These are phyloP conservation scores for Blastobotrys malaysiensis DNA, from an alignment of 1,139 yeast genomes.

Conservation along the genomic window DNA sequence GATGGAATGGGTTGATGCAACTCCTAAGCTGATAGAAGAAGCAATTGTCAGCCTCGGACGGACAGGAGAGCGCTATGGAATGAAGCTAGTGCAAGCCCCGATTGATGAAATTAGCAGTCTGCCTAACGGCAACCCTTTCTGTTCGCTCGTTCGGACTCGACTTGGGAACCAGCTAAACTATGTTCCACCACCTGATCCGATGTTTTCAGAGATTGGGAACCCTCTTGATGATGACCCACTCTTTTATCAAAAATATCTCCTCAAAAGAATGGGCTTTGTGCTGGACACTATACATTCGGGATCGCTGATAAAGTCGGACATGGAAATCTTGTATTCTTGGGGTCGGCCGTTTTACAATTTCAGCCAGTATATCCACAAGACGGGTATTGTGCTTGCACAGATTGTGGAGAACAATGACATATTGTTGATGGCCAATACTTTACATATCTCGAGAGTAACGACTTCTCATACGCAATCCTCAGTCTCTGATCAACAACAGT, in stretches of 20 bases:
- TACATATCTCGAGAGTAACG: conserved; percentile 30
- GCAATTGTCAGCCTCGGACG: conserved; percentile 77
- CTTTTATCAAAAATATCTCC: conserved; percentile 56
- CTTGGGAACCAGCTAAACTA: background rate
- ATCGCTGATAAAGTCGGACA: conserved; percentile 28
- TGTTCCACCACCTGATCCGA: conserved; percentile 2
- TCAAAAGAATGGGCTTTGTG: conserved; percentile 66
- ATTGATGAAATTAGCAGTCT: conserved; percentile 80
- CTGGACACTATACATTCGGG: conserved; percentile 67
- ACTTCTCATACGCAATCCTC: background rate
- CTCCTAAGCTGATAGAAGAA: conserved; percentile 86
- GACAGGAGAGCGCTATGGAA: conserved; percentile 78
- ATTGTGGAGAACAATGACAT: conserved; percentile 75
- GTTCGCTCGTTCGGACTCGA: conserved; percentile 61
- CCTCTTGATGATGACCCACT: conserved; percentile 44
- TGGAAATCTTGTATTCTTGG: conserved; percentile 75
- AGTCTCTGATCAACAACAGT: background rate
- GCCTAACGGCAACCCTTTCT: conserved; percentile 77
- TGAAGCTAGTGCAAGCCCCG: conserved; percentile 85
- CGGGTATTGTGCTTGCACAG: conserved; percentile 89
- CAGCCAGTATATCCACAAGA: conserved; percentile 83
- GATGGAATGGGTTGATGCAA: conserved; percentile 88
- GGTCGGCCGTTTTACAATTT: conserved; percentile 77
- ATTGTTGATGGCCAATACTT: conserved; percentile 44
- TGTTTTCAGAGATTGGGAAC: conserved; percentile 17